Base-by-base conservation (phyloP, 257 asterid genomes). In the Hygrophila difformis region DNA sequence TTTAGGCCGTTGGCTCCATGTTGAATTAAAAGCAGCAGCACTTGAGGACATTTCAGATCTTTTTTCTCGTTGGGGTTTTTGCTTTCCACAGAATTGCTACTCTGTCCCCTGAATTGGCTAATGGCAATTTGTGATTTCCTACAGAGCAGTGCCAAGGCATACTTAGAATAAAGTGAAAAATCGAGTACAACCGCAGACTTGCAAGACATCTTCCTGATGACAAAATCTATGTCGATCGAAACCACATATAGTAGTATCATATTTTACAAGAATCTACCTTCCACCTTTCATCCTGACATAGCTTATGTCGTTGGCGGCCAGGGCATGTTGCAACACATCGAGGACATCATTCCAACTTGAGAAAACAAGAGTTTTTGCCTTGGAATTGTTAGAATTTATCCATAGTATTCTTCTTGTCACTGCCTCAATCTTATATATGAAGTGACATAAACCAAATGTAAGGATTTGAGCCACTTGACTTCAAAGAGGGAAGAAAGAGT, bases 281-380 rank as follows among this genome's bases (percentile, higher is more conserved):
- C 98, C 98, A 48, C 98, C 98, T 69, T 82, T 77, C 98, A 89
- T 89, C 72, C 98, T 67, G 47, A 77, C 55, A 49, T 64, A 74
- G 70, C 82, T 84, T 71, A 89, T 82, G 51, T 39, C 29, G 60
- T 89, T 89, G 55, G 96, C 81, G 29, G 61, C 42, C 49, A 89
- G 79, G 36, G 96, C 97, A 68, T 89, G 98, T 60, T 82, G 94
- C 52, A 89, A 66, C 64, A 89, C 98, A 65, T 89, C 98, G 59
- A 89, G 96, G 44, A 85, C 98, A 62, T 89, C 98, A 55, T 77
- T 75, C 98, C 98, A 89, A 66, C 96, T 89, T 45, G 93, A 79
- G 42, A 89, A 85, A 49, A 89, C 93, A 47, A 89, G 87, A 51
- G 82, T 62, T 68, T 85, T 89, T 28, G 80, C 79, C 5, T 24